phyloP scores from a whole-genome alignment of 2,329 filamentous ascomycete species.

The Grosmannia clavigera region DNA sequence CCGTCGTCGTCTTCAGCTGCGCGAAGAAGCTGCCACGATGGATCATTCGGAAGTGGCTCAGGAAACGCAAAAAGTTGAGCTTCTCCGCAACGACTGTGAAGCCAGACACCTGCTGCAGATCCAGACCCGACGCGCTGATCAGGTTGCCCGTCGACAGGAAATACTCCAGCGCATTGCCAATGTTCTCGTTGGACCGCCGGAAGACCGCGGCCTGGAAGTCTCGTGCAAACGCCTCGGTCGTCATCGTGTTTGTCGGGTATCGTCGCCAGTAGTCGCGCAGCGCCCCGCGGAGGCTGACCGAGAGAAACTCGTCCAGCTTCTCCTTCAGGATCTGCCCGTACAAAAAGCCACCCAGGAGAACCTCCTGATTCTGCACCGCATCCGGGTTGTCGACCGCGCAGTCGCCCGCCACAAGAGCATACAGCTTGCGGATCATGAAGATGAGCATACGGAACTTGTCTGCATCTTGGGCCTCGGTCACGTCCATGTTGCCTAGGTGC shows the following conservation, averaged over 20 bases:
- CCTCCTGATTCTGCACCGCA: slow-evolving; percentile 91
- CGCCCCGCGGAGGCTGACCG: slow-evolving; percentile 35
- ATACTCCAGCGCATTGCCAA: slow-evolving; percentile 81
- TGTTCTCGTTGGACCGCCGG: slow-evolving; percentile 70
- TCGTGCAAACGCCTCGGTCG: slow-evolving; percentile 61
- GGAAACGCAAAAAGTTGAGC: slow-evolving; percentile 97
- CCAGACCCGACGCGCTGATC: slow-evolving; percentile 78
- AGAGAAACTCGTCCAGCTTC: slow-evolving; percentile 77
- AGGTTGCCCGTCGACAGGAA: slow-evolving; percentile 95
- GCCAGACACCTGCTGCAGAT: slow-evolving; percentile 87
- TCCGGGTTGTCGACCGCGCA: slow-evolving; percentile 93
- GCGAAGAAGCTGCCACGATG: slow-evolving; percentile 98
- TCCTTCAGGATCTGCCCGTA: slow-evolving; percentile 97
- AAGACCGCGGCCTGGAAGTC: slow-evolving; percentile 74
- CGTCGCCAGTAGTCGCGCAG: slow-evolving; percentile 46
- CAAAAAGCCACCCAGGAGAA: slow-evolving; percentile 82
- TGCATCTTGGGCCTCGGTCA: slow-evolving; percentile 69
- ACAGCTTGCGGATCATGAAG: slow-evolving; percentile 94
- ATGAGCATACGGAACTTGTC: slow-evolving; percentile 92
- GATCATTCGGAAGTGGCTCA: slow-evolving; percentile 97
- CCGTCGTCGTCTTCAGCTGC: slow-evolving; percentile 91
- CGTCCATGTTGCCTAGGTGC: slow-evolving; percentile 75
- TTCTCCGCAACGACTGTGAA: slow-evolving; percentile 97
- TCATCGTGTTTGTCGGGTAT: slow-evolving; percentile 56
- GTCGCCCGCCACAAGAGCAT: slow-evolving; percentile 82